Evolutionary conservation across 2,329 filamentous ascomycete species (phyloP), one percentile per base, ranked within the genome.

Genomic region (Fusarium decemcellulare): DNA sequence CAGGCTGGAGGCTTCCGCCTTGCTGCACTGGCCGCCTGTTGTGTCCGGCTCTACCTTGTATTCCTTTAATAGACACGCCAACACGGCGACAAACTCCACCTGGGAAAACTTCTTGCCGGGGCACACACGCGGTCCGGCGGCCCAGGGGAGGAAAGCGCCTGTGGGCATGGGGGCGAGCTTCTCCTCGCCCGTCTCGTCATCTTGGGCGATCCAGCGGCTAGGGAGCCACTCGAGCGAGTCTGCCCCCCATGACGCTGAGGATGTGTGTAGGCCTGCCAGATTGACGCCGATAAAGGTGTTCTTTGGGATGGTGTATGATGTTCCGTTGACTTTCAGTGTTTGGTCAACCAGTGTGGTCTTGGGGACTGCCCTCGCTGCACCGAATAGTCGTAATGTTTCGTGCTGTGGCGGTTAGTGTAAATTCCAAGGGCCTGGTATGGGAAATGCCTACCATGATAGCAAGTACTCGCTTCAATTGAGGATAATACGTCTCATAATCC

Each of bases 51-150:
- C 69, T 55, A 72, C 68, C 16, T 27, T 55, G 34, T 70, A 70
- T 6, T 56, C 59, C 50, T 67, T 67, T 14, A 70, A 37, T 8
- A 73, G 52, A 5, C 62, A 61, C 8, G 68, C 68, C 53, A 73
- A 48, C 29, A 69, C 67, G 14, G 70, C 71, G 27, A 73, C 71
- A 32, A 73, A 73, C 23, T 73, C 71, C 6, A 72, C 71, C 27
- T 73, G 71, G 1, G 71, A 73, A 42, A 73, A 73, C 60, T 72
- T 72, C 46, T 66, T 73, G 23, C 71, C 71, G 4, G 68, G 68
- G 42, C 70, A 72, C 2, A 67, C 63, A 16, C 70, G 68, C 1
- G 63, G 62, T 9, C 70, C 70, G 5, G 58, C 70, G 0, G 70
- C 61, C 70, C 70, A 72, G 8, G 62, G 62, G 8, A 72, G 34